Evolutionary conservation across 306 rosid species (phyloP).

Genomic region (Mucuna pruriens): DNA sequence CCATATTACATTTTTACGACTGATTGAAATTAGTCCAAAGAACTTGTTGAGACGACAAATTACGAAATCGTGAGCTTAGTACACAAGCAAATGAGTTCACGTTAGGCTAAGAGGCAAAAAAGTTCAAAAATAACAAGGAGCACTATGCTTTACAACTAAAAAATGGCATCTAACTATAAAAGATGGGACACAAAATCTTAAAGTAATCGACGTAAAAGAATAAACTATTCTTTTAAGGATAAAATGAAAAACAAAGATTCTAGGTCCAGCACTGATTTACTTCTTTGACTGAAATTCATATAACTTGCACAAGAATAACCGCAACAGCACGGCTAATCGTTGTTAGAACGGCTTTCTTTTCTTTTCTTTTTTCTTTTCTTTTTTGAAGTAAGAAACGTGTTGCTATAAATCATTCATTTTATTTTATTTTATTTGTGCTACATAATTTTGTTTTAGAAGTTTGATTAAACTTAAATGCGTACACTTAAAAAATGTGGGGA

Average conservation of each 20-base stretch:
- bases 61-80: not conserved
- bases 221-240: not conserved
- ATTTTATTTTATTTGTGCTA: not conserved
- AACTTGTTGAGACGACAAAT: not conserved
- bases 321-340: conserved; percentile 7
- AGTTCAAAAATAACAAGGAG: not conserved
- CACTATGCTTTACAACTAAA: not conserved
- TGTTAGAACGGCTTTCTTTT: too few relatives aligned
- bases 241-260: conserved; percentile 23
- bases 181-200: conserved; percentile 32
- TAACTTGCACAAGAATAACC: not conserved
- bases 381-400: too few relatives aligned
- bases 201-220: conserved; percentile 11
- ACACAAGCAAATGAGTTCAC: not conserved
- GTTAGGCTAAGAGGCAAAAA: not conserved
- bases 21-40: not conserved
- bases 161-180: not conserved
- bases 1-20: not conserved
- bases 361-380: too few relatives aligned
- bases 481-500: not conserved
- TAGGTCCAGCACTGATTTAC: conserved; percentile 7
- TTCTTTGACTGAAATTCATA: conserved; percentile 38
- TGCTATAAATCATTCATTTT: not conserved
- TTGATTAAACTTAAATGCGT: not conserved
- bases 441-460: not conserved